phyloP scores from a whole-genome alignment of 169 alveolate species.

The Blepharisma undulans region DNA sequence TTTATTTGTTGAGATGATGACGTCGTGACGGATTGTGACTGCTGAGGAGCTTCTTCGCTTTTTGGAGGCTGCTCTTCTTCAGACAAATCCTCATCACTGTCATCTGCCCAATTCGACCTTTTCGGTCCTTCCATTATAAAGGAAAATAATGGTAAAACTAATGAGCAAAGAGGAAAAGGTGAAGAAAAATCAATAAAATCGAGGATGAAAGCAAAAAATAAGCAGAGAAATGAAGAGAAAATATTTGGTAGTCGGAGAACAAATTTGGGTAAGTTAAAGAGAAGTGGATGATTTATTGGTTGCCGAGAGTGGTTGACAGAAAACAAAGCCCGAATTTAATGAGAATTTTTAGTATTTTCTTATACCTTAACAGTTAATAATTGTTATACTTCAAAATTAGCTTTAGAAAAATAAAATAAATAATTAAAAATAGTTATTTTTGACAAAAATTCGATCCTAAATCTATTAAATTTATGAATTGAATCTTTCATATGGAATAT shows the following conservation, averaged over 20 bases:
- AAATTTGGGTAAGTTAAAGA: neutral
- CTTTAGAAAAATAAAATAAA: too few relatives aligned
- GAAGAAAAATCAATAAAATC: neutral
- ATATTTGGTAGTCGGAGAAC: neutral
- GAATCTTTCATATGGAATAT: neutral
- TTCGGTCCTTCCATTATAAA: conserved; percentile 26
- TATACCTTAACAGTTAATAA: too few relatives aligned
- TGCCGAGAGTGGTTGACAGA: neutral
- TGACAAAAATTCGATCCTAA: too few relatives aligned
- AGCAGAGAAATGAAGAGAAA: neutral
- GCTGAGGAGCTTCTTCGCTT: neutral
- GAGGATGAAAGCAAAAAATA: too few relatives aligned
- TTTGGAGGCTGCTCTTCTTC: conserved; percentile 18
- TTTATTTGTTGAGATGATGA: neutral
- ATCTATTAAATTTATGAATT: neutral
- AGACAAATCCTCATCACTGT: conserved; percentile 35
- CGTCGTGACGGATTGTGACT: neutral
- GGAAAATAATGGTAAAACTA: neutral
- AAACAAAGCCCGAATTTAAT: neutral
- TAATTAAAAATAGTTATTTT: too few relatives aligned
- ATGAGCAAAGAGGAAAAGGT: neutral
- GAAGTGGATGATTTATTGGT: neutral
- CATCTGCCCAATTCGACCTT: conserved; percentile 38
- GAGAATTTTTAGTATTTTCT: neutral
- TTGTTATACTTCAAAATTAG: too few relatives aligned